Evolutionary conservation across 2,329 filamentous ascomycete species (phyloP), one percentile per base, ranked within the genome.

Genomic region (Penicillium freii): DNA sequence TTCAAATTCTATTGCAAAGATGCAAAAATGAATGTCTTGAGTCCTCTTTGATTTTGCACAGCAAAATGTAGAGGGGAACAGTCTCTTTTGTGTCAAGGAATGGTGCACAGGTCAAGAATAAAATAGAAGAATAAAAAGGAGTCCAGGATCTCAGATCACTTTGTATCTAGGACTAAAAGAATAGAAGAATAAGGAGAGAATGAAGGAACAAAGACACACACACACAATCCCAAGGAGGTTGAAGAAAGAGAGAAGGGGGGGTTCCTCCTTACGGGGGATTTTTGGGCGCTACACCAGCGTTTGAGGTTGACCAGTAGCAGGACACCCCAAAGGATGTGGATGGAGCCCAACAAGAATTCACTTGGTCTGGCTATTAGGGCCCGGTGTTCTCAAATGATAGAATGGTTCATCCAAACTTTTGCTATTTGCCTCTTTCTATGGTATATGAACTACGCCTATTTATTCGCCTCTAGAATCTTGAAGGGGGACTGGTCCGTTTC

Each of bases 131-230:
- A 62, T 54, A 60, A 62, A 62, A 61, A 59, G 54, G 67, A 66
- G 68, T 68, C 67, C 60, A 69, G 67, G 70, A 72, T 62, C 61
- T 65, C 64, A 58, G 65, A 71, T 68, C 67, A 58, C 59, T 47
- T 47, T 44, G 51, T 47, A 57, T 52, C 55, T 19, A 51, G 53
- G 54, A 59, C 54, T 53, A 55, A 60, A 61, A 48, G 49, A 57
- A 61, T 38, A 56, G 61, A 61, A 65, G 9, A 46, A 42, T 31
- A 45, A 59, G 43, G 62, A 59, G 65, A 66, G 57, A 65, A 66
- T 65, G 62, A 65, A 68, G 57, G 60, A 58, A 59, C 57, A 62
- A 57, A 60, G 63, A 62, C 60, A 56, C 45, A n/a, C n/a, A 55
- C 51, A 55, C 45, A 55, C 51, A 53, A 65, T 52, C 50, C 50